Evolutionary conservation across 2,329 filamentous ascomycete genomes (phyloP).

Genomic region (Akanthomyces uredinophilus): DNA sequence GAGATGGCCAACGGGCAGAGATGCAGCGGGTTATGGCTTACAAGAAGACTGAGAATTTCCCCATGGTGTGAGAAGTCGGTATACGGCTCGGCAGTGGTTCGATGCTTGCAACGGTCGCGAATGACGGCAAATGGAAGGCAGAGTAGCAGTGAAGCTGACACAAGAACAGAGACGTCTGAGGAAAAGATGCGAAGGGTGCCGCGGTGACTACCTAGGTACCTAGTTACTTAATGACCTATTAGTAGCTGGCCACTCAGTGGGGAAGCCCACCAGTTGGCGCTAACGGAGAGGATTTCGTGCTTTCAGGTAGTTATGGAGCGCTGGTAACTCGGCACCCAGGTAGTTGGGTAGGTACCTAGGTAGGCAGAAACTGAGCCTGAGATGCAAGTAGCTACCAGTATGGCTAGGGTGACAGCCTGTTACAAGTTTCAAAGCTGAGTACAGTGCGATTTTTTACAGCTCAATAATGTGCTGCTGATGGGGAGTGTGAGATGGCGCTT

Average conservation of each 20-base stretch:
- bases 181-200: background rate
- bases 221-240: background rate
- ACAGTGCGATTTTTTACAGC: background rate
- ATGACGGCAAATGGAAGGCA: background rate
- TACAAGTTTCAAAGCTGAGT: background rate
- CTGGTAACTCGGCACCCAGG: no score
- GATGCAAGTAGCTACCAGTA: no score
- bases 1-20: background rate
- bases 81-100: background rate
- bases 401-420: background rate
- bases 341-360: no score
- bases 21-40: background rate
- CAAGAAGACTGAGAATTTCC: constrained; percentile 11
- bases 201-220: no score
- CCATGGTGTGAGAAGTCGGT: background rate
- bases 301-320: background rate
- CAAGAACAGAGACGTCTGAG: background rate
- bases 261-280: background rate
- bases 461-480: background rate
- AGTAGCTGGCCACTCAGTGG: background rate
- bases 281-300: background rate
- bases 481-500: background rate
- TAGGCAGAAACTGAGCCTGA: no score
- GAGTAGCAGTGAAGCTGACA: background rate
- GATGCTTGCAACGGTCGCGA: background rate